phyloP scores from a whole-genome alignment of 441 rosid species.

The Kokia cookei region DNA sequence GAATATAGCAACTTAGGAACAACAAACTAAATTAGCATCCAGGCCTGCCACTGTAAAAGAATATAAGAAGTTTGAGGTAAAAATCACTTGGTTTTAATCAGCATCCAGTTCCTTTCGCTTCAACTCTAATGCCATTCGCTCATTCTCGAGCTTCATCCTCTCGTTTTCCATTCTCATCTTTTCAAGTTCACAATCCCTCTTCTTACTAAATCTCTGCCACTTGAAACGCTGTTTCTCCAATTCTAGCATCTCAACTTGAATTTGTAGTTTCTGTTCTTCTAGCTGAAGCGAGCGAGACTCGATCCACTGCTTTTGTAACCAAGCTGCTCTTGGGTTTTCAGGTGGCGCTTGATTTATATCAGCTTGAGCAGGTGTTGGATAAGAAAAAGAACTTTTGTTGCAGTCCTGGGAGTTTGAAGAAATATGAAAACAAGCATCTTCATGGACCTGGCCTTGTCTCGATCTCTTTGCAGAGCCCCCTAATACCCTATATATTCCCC shows the following conservation, averaged over 20 bases:
- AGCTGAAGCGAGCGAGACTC: slow-evolving; percentile 60
- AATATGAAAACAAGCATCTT: slow-evolving; percentile 39
- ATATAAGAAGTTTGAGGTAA: background rate
- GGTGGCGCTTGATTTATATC: slow-evolving; percentile 45
- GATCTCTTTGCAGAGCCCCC: slow-evolving; percentile 51
- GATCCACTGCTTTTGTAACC: slow-evolving; percentile 66
- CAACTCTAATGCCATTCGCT: slow-evolving; percentile 64
- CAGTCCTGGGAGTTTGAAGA: slow-evolving; percentile 37
- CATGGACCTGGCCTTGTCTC: slow-evolving; percentile 50
- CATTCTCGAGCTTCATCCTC: slow-evolving; percentile 87
- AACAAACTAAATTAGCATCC: slow-evolving; percentile 7
- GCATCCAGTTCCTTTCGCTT: slow-evolving; percentile 55
- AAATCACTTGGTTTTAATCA: slow-evolving; percentile 21
- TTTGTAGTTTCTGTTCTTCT: slow-evolving; percentile 72
- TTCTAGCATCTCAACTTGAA: slow-evolving; percentile 40
- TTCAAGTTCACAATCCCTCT: slow-evolving; percentile 72
- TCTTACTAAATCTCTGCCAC: slow-evolving; percentile 82
- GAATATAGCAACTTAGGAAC: slow-evolving; percentile 19
- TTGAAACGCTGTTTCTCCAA: slow-evolving; percentile 51
- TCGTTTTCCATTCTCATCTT: slow-evolving; percentile 75
- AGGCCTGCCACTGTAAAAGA: background rate
- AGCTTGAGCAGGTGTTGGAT: slow-evolving; percentile 33
- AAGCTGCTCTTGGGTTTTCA: slow-evolving; percentile 38
- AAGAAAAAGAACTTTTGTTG: slow-evolving; percentile 32
- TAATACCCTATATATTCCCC: slow-evolving; percentile 26